Percentiles rank a stretch among this genome's conserved stretches.
phyloP scores from a whole-genome alignment of 2,329 filamentous ascomycete genomes.

The Arthroderma sp. region DNA sequence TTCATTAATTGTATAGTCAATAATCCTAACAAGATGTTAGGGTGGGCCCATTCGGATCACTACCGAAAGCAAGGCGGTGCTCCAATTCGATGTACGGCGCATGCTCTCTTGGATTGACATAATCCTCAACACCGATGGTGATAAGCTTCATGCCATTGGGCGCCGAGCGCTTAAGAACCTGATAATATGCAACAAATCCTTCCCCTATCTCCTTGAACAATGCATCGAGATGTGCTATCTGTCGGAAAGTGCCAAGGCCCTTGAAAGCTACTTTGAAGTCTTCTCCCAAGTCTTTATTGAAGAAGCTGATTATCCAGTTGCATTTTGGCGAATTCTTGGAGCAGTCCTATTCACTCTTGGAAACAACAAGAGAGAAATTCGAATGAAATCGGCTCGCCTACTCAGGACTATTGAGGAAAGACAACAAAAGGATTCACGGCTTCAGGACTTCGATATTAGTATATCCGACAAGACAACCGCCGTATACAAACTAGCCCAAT shows the following conservation, averaged over 20 bases:
- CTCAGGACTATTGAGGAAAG: constrained; percentile 71
- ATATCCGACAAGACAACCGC: constrained; percentile 97
- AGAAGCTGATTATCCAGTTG: constrained; percentile 64
- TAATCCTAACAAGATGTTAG: constrained; percentile 16
- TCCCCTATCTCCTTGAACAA: constrained; percentile 71
- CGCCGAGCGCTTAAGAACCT: constrained; percentile 78
- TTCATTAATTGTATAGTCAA: no score
- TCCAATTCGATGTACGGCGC: constrained; percentile 82
- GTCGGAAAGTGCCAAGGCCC: constrained; percentile 63
- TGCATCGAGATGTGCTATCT: constrained; percentile 87
- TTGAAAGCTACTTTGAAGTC: constrained; percentile 92
- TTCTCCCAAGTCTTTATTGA: constrained; percentile 78
- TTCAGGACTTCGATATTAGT: constrained; percentile 96
- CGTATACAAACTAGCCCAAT: constrained; percentile 94
- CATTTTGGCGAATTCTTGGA: constrained; percentile 82
- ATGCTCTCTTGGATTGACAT: constrained; percentile 93
- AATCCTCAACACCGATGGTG: constrained; percentile 84
- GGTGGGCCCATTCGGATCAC: constrained; percentile 66
- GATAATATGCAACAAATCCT: constrained; percentile 78
- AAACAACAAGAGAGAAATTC: constrained; percentile 76
- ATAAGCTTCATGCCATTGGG: constrained; percentile 83
- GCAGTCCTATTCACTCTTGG: constrained; percentile 85
- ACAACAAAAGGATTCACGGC: constrained; percentile 72
- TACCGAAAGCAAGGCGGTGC: constrained; percentile 71
- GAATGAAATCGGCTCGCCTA: constrained; percentile 73